Percentiles rank a stretch among this genome's conserved stretches.
Evolutionary conservation across 2,329 filamentous ascomycete genomes (phyloP).

Genomic region (Ceratocystis diversiconidia): DNA sequence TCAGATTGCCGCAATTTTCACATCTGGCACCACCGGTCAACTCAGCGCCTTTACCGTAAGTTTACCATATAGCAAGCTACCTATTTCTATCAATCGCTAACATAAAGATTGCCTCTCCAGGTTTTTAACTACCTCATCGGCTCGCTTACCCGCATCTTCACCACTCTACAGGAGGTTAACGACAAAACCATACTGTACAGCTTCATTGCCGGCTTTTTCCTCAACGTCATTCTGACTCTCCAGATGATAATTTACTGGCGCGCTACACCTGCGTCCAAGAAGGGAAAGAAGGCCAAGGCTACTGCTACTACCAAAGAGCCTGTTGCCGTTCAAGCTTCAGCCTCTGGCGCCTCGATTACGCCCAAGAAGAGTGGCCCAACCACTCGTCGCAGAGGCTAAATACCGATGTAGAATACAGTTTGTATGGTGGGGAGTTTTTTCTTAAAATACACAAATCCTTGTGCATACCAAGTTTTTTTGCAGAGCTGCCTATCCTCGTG

Average conservation of each 20-base stretch:
- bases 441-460: neutral
- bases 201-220: conserved; percentile 77
- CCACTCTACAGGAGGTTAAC: conserved; percentile 91
- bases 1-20: conserved; percentile 77
- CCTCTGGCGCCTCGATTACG: conserved; percentile 24
- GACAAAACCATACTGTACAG: conserved; percentile 93
- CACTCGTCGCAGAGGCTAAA: conserved; percentile 31
- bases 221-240: conserved; percentile 72
- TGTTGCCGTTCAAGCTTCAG: conserved; percentile 20
- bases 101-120: conserved; percentile 32
- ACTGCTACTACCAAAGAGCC: conserved; percentile 19
- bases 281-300: conserved; percentile 25
- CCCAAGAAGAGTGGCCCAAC: conserved; percentile 30
- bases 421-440: neutral
- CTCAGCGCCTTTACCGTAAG: conserved; percentile 89
- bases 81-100: neutral
- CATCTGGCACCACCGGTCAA: conserved; percentile 80
- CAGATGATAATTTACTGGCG: conserved; percentile 99
- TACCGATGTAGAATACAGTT: neutral
- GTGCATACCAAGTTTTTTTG: neutral
- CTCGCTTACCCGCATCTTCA: conserved; percentile 89
- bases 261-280: conserved; percentile 32
- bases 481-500: neutral
- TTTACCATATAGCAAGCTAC: conserved; percentile 20
- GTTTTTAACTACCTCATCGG: conserved; percentile 97